These are phyloP conservation scores for Calonectria hongkongensis DNA, from an alignment of 2,329 filamentous ascomycete genomes.

Conservation along the genomic window DNA sequence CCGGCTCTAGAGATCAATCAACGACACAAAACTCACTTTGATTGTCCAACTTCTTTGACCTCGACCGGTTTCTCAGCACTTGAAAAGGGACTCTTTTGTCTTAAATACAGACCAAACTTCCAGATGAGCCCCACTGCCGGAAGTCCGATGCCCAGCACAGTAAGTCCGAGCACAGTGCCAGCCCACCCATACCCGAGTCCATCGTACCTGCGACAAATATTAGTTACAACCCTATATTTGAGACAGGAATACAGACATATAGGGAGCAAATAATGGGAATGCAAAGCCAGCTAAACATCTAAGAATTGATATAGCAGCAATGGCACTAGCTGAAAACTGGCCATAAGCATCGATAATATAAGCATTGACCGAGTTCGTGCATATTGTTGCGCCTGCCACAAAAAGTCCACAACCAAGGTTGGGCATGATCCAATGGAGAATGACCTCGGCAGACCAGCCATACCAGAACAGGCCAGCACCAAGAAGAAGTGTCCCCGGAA, in stretches of 20 bases:
- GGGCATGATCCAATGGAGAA: conserved; percentile 10
- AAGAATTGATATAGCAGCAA: conserved; percentile 1
- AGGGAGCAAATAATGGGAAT: conserved; percentile 7
- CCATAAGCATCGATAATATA: conserved; percentile 1
- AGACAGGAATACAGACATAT: not conserved
- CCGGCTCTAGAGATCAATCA: too few species aligned
- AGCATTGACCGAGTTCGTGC: conserved; percentile 6
- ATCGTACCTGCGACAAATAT: not conserved
- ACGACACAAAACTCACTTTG: not conserved
- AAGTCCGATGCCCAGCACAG: not conserved
- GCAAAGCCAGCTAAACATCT: conserved; percentile 1
- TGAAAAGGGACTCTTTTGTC: conserved; percentile 3
- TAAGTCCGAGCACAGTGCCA: not conserved
- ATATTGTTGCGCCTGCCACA: not conserved
- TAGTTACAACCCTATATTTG: not conserved
- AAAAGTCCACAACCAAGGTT: conserved; percentile 7
- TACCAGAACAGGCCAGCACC: conserved; percentile 8
- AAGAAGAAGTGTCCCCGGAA: not conserved
- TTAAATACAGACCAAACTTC: not conserved
- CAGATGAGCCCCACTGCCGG: not conserved
- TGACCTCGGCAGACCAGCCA: not conserved
- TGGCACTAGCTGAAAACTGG: not conserved
- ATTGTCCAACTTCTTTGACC: not conserved
- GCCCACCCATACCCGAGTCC: not conserved
- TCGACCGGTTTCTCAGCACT: not conserved